Base-by-base conservation (phyloP, 2,329 filamentous ascomycete species). In the Colletotrichum sansevieriae region DNA sequence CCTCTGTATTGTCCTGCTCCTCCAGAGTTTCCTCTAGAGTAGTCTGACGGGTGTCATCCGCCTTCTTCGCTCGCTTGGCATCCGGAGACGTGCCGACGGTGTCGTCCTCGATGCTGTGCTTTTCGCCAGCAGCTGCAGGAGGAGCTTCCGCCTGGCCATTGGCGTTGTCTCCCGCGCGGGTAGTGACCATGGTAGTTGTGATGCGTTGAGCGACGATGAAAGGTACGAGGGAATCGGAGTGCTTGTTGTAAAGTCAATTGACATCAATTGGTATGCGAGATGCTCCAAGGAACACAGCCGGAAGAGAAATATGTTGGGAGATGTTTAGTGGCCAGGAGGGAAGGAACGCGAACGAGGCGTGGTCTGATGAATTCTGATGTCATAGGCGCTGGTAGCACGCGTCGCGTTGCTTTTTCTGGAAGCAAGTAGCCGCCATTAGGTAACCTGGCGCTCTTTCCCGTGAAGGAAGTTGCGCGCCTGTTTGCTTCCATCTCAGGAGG, bases 61-160 rank as follows among this genome's bases (percentile, higher is more conserved):
- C 63, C 54, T 47, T 71, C 64, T 71, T 71, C 9, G 39, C 29
- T 7, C 70, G 60, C 46, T 71, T 71, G n/a, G 70, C 52, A n/a
- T 60, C 61, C 3, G 57, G 68, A 22, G 68, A 52, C 2, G 39
- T 52, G 3, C n/a, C n/a, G 18, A 22, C 35, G 12, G n/a, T 39
- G 13, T 69, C 57, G 0, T 29, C 18, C 2, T 69, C 68, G 2
- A 71, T 59, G 35, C 20, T 22, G n/a, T 59, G 70, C 39, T 71
- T 71, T 46, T 71, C 68, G 2, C 68, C 70, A 15, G 63, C 51
- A 4, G 63, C 43, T 2, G 35, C 33, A 11, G 35, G 8, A 37
- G 54, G 18, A 12, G 55, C 20, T 2, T 66, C 63, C 15, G 41
- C 33, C 7, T 54, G 25, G 46, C 60, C 63, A 15, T 55, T 44